Evolutionary conservation across 1,139 yeast species (phyloP), one percentile per base, ranked within the genome.

Genomic region (Magnusiomyces sp.): DNA sequence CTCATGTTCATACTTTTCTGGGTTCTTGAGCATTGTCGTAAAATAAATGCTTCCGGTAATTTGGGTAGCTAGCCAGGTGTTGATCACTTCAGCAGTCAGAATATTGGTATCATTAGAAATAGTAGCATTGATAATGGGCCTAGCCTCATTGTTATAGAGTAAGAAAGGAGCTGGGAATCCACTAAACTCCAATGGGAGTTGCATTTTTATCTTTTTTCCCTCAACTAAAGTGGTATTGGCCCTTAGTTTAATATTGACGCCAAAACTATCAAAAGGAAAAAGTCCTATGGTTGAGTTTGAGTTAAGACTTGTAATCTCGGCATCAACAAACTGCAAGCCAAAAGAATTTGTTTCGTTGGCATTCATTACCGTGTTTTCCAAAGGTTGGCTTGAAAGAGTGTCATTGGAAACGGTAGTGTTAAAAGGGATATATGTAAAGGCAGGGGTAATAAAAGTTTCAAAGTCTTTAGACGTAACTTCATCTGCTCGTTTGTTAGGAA

Each of bases 321-420:
- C 43, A 13, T 43, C 33, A 31, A 43, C 40, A 17, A 49, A 33
- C n/a, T n/a, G n/a, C n/a, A n/a, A n/a, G n/a, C n/a, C n/a, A n/a
- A n/a, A n/a, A n/a, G n/a, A n/a, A n/a, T n/a, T n/a, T n/a, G n/a
- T n/a, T n/a, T n/a, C n/a, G n/a, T n/a, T n/a, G n/a, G n/a, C n/a
- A n/a, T n/a, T n/a, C n/a, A n/a, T n/a, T n/a, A n/a, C n/a, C n/a
- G n/a, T n/a, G n/a, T n/a, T n/a, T n/a, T n/a, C n/a, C n/a, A n/a
- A n/a, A n/a, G n/a, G n/a, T n/a, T n/a, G n/a, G n/a, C n/a, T n/a
- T n/a, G n/a, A n/a, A n/a, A n/a, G n/a, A n/a, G n/a, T n/a, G n/a
- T n/a, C n/a, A n/a, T n/a, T n/a, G n/a, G n/a, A n/a, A n/a, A n/a
- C n/a, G n/a, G n/a, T n/a, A n/a, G n/a, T n/a, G n/a, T n/a, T n/a